Percentiles rank a stretch among this genome's conserved stretches.
Conservation (phyloP, 108 stramenopile species). For the Conticribra weissflogii region DNA sequence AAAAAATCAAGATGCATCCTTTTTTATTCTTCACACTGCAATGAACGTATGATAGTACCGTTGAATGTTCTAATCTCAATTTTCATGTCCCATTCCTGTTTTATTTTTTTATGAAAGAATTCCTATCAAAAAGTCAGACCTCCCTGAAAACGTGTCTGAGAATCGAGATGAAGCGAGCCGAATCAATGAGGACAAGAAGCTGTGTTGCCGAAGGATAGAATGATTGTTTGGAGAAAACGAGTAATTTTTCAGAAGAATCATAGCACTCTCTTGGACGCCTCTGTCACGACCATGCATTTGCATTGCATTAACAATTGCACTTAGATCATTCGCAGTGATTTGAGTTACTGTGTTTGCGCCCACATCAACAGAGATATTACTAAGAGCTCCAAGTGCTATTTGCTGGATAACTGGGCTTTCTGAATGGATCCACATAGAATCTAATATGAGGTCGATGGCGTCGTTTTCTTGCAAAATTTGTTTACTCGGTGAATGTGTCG, state of each 20-base stretch:
- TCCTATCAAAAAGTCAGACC: not conserved
- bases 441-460: constrained; percentile 34
- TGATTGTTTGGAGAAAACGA: constrained; percentile 31
- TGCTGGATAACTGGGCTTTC: constrained; percentile 17
- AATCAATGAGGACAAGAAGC: constrained; percentile 19
- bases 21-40: too few species aligned
- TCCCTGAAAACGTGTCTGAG: not conserved
- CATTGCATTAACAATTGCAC: constrained; percentile 30
- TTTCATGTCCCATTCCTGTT: too few species aligned
- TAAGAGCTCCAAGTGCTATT: constrained; percentile 21
- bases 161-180: not conserved
- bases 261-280: constrained; percentile 30
- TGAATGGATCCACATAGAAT: constrained; percentile 35
- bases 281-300: constrained; percentile 18
- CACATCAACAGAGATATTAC: constrained; percentile 29
- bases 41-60: too few species aligned
- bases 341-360: constrained; percentile 26
- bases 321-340: constrained; percentile 27
- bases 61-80: too few species aligned
- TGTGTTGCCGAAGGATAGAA: constrained; percentile 22
- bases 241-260: constrained; percentile 35
- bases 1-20: too few species aligned
- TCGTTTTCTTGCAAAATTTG: constrained; percentile 20
- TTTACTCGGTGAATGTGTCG: constrained; percentile 13
- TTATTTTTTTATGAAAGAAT: not conserved